These are phyloP conservation scores for Solanum chacoense DNA, from an alignment of 305 asterid species.

Conservation along the genomic window DNA sequence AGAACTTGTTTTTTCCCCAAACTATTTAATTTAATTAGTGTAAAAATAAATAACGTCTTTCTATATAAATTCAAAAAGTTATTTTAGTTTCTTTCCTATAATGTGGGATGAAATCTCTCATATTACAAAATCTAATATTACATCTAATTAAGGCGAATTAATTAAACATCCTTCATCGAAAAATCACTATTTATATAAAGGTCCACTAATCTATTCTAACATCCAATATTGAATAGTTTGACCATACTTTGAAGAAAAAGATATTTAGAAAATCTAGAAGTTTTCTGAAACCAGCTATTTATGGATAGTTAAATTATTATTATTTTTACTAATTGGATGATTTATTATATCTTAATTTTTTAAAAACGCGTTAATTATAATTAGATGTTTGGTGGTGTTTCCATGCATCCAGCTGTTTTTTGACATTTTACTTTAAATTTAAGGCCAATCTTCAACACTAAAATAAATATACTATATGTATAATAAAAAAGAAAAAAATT, in stretches of 20 bases:
- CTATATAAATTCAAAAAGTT: background rate
- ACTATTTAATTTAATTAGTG: background rate
- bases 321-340: background rate
- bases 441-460: background rate
- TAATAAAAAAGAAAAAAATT: background rate
- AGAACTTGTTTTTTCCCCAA: background rate
- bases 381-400: background rate
- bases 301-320: background rate
- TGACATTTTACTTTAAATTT: background rate
- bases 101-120: background rate
- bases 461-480: background rate
- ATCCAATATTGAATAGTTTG: background rate
- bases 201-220: background rate
- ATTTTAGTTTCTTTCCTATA: background rate
- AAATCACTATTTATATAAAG: background rate
- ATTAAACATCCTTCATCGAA: background rate
- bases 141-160: background rate
- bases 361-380: background rate
- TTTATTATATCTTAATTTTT: background rate
- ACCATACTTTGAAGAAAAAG: background rate
- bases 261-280: background rate
- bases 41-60: background rate
- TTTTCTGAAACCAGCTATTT: background rate
- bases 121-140: background rate
- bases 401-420: background rate